Conservation (phyloP, 495 filamentous ascomycete species). For the Hypoxylon fragiforme region DNA sequence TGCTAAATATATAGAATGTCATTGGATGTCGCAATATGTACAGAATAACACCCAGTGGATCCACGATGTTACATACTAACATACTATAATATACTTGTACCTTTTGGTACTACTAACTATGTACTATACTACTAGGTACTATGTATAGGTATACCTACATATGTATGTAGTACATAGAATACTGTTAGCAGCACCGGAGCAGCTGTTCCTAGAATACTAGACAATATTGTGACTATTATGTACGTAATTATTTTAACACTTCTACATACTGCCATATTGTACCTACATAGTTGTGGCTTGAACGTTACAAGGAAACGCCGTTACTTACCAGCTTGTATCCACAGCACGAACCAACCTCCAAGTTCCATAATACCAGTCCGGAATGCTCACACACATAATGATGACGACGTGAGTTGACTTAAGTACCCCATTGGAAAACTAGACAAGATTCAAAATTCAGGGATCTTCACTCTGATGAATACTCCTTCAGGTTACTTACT, state of each 20-base stretch:
- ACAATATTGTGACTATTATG: too few relatives aligned
- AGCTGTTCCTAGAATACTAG: too few relatives aligned
- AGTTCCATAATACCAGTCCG: conserved; percentile 3
- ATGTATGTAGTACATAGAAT: background rate
- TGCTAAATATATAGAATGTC: conserved; percentile 10
- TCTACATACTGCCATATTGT: too few relatives aligned
- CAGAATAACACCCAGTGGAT: conserved; percentile 5
- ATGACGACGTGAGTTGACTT: conserved; percentile 19
- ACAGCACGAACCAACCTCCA: background rate
- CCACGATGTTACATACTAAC: conserved; percentile 15
- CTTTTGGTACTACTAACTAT: background rate
- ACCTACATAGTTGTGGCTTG: too few relatives aligned
- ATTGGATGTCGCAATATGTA: conserved; percentile 23
- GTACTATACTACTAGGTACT: background rate
- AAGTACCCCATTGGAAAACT: conserved; percentile 4
- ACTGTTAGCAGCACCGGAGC: too few relatives aligned
- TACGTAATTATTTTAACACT: too few relatives aligned
- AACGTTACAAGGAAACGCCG: too few relatives aligned
- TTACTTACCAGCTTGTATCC: too few relatives aligned
- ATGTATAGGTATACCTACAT: background rate
- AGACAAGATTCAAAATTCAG: background rate
- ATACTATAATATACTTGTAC: conserved; percentile 10
- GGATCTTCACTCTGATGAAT: background rate
- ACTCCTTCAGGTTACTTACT: too few relatives aligned
- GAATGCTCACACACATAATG: conserved; percentile 17